Evolutionary conservation across 129 eudicot genomes (phyloP), one percentile per base, ranked within the genome.

Genomic region (Artemisia tridentata): DNA sequence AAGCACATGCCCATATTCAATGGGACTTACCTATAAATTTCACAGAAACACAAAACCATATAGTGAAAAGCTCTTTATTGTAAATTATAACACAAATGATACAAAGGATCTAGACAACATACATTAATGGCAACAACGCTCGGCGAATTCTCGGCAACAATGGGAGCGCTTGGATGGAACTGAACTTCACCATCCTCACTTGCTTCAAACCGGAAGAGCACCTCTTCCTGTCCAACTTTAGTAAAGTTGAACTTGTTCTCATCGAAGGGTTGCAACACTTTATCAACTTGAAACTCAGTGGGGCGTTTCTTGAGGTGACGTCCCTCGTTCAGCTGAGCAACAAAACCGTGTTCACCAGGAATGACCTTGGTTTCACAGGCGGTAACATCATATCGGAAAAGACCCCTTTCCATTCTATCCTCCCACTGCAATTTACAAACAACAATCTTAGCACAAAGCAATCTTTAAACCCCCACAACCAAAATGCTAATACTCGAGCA

Each of bases 1-100:
- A 65, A 89, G 88, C 66, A 89, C 96, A 18, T 89, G 96, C 17
- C 95, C 96, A 47, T 90, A 90, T 78, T 90, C 96, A 43, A 90
- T 90, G 10, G 96, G 96, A 59, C 96, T 90, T 75, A 90, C 96
- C 96, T 90, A 78, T 55, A 43, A 31, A 25, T 41, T 62, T 69
- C 25, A 82, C 34, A 29, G 34, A 6, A 29, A 29, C 34, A 29
- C 34, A 27, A 27, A 3, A 4, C 4, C 34, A 29, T 29, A 3
- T 29, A 3, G 4, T 29, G 34, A 0, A 4, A 29, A 29, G 6
- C 34, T 29, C 34, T 29, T 29, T 29, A 29, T 29, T 29, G 5
- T 29, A 29, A 27, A 29, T 29, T 29, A 29, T 29, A 29, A 29
- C 34, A 29, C 0, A 29, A 29, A 29, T 1, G 6, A 29, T 29